These are phyloP conservation scores for Pythium pyrilobum DNA, from an alignment of 352 stramenopile species.

Conservation along the genomic window DNA sequence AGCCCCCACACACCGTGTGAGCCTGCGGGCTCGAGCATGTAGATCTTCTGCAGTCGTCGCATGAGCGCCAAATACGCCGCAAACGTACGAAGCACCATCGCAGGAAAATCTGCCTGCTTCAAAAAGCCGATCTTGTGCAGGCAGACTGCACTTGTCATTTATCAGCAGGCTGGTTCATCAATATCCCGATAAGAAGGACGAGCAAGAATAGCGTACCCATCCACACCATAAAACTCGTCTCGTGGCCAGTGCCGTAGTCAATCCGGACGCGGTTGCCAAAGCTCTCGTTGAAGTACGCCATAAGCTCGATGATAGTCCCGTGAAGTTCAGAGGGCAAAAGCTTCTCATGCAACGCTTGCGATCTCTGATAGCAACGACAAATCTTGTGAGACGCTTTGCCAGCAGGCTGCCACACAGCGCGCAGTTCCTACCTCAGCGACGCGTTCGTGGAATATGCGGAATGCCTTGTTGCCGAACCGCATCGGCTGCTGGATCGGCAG, in stretches of 20 bases:
- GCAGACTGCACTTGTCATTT: slow-evolving; percentile 43
- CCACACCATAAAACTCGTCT: slow-evolving; percentile 97
- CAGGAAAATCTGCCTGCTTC: slow-evolving; percentile 72
- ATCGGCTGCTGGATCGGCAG: slow-evolving; percentile 91
- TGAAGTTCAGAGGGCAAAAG: slow-evolving; percentile 55
- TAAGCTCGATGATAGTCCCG: slow-evolving; percentile 87
- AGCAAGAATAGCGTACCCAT: no score
- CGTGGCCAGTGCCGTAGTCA: slow-evolving; percentile 99
- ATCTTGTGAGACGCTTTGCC: no score
- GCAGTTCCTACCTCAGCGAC: slow-evolving; percentile 48
- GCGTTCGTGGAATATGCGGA: slow-evolving; percentile 86
- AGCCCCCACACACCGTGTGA: slow-evolving; percentile 98
- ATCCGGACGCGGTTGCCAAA: slow-evolving; percentile 97
- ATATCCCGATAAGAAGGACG: no score
- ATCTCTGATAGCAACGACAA: slow-evolving; percentile 29
- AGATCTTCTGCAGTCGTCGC: slow-evolving; percentile 92
- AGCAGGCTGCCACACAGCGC: background rate
- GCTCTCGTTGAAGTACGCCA: slow-evolving; percentile 92
- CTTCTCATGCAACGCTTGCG: slow-evolving; percentile 45
- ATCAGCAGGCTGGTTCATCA: no score
- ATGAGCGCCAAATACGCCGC: slow-evolving; percentile 93
- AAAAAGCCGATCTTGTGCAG: slow-evolving; percentile 91
- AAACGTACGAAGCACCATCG: slow-evolving; percentile 89
- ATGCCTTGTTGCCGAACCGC: slow-evolving; percentile 95
- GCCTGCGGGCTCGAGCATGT: slow-evolving; percentile 98